Evolutionary conservation across 78 protist species (phyloP).

Genomic region (Goniomonas avonlea): DNA sequence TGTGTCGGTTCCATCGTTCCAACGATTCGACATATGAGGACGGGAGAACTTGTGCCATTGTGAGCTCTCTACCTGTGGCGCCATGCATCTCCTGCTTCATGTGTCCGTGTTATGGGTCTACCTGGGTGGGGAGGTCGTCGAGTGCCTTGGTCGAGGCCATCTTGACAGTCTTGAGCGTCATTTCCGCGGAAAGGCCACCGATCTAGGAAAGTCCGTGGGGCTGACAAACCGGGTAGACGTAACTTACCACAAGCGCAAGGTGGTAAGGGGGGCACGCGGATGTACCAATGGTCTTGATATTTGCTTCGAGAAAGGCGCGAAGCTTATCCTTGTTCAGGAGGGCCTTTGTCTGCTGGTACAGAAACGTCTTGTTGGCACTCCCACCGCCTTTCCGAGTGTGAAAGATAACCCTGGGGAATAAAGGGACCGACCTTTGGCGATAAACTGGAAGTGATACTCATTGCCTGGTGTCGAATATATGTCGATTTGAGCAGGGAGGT

Average conservation of each 20-base stretch:
- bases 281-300: conserved; percentile 69
- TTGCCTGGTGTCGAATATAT: conserved; percentile 50
- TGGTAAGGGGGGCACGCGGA: conserved; percentile 80
- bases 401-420: no score
- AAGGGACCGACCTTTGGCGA: no score
- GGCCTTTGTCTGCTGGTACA: conserved; percentile 73
- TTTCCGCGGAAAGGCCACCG: conserved; percentile 75
- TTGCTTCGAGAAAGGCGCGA: conserved; percentile 47
- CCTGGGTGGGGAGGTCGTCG: conserved; percentile 62
- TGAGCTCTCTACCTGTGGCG: background rate
- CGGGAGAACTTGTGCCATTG: no score
- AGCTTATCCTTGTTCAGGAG: conserved; percentile 43
- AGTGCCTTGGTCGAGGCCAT: conserved; percentile 47
- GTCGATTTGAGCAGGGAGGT: conserved; percentile 78
- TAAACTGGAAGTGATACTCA: conserved; percentile 60
- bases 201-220: no score
- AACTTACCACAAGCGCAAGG: conserved; percentile 70
- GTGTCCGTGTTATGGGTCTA: background rate
- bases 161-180: conserved; percentile 77
- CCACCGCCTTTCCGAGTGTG: conserved; percentile 88
- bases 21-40: background rate
- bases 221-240: no score
- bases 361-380: conserved; percentile 76
- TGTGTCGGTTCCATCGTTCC: no score
- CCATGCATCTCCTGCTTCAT: background rate